These are phyloP conservation scores for Prototheca cutis DNA, from an alignment of 163 green algal species.

Conservation along the genomic window DNA sequence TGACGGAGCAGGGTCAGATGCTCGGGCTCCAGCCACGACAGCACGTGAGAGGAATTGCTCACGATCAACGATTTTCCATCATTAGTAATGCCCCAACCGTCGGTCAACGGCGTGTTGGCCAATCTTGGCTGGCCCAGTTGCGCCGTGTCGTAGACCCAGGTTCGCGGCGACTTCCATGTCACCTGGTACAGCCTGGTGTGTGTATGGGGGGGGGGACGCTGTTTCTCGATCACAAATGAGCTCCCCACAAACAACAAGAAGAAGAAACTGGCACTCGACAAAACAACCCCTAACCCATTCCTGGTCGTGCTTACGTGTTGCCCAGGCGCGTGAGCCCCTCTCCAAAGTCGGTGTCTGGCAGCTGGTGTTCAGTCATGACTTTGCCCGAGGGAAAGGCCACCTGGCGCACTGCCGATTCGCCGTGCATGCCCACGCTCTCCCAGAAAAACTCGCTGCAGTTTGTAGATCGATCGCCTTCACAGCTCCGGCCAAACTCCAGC, in stretches of 20 bases:
- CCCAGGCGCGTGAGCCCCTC: slow-evolving; percentile 55
- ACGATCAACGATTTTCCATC: slow-evolving; percentile 44
- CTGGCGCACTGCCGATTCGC: slow-evolving; percentile 42
- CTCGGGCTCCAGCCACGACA: slow-evolving; percentile 46
- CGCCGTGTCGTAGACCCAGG: slow-evolving; percentile 43
- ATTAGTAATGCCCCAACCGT: slow-evolving; percentile 60
- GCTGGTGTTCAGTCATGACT: slow-evolving; percentile 23
- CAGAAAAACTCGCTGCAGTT: slow-evolving; percentile 47
- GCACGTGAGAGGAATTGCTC: slow-evolving; percentile 29
- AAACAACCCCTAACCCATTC: neutral
- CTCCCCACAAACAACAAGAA: neutral
- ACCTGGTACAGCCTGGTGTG: slow-evolving; percentile 55
- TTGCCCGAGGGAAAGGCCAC: slow-evolving; percentile 46
- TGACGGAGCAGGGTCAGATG: slow-evolving; percentile 20
- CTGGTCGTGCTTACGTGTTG: slow-evolving; percentile 16
- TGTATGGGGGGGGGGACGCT: neutral
- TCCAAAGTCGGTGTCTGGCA: slow-evolving; percentile 57
- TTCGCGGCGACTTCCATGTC: slow-evolving; percentile 44
- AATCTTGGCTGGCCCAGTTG: neutral
- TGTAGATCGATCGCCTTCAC: slow-evolving; percentile 16
- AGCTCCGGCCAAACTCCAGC: slow-evolving; percentile 42
- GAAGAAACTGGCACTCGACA: too few relatives aligned
- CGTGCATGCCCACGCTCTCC: slow-evolving; percentile 61
- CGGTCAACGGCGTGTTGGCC: slow-evolving; percentile 15
- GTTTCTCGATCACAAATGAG: neutral